Evolutionary conservation across 1,139 yeast species (phyloP), one percentile per base, ranked within the genome.

Genomic region (Taphrina deformans): DNA sequence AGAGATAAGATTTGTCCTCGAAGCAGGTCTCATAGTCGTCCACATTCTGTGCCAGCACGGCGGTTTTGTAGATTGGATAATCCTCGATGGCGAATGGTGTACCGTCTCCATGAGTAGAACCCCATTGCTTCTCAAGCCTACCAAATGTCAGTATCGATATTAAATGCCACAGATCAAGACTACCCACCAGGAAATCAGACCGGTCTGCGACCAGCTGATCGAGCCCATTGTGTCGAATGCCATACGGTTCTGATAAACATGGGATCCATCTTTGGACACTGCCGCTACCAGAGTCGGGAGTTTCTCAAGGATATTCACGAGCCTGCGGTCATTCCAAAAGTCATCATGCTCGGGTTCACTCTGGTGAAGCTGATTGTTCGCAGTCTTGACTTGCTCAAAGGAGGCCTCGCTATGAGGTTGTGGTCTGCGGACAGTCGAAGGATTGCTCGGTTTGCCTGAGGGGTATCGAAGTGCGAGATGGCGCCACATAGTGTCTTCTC

Each of bases 51-150:
- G 44, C 58, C 33, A 53, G 18, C 7, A 53, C 35, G 14, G 58
- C 58, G 16, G 41, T 27, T 21, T 53, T 53, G 58, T 53, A 53
- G 46, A 53, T 53, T 7, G 58, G 58, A 23, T 53, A 53, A 14
- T 53, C 58, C 31, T 40, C 35, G 16, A 53, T 38, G 21, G 45
- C 48, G 16, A 53, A 53, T 14, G 58, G 58, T 9, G 48, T 53
- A 14, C 58, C 58, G 27, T 53, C 58, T 35, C 45, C 58, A n/a
- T 53, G 58, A 9, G 58, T 53, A 7, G 58, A 53, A 10, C 48
- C 58, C 58, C 58, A 53, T 53, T 53, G 58, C 10, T 31, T 29
- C 31, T 53, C 48, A 2, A 53, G 48, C 53, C 53, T 48, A 23
- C 27, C 12, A 9, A 16, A 2, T 3, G 23, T 29, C 35, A 48